A percentile compares a stretch with the other conserved stretches of the same genome.
Conservation (phyloP, 148 eudicot genomes). For the Fagopyrum homotropicum region DNA sequence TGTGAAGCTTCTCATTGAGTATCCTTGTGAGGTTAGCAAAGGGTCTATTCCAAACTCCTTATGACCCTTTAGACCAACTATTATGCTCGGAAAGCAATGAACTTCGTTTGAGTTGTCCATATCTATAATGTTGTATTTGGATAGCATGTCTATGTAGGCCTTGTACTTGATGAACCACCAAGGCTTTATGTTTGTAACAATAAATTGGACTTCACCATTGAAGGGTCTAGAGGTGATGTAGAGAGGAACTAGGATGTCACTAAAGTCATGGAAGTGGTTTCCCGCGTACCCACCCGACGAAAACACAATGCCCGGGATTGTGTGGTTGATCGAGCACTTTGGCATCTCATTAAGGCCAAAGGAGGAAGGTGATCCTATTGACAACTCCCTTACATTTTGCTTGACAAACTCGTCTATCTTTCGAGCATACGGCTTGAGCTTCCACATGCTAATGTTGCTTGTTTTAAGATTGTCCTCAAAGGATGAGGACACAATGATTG, state of each 20-base stretch:
- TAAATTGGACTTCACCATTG: conserved; percentile 33
- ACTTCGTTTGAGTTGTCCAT: conserved; percentile 20
- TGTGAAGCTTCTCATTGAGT: conserved; percentile 27
- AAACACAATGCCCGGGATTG: conserved; percentile 41
- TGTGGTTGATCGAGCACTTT: conserved; percentile 23
- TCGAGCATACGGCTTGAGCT: conserved; percentile 10
- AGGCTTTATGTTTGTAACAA: conserved; percentile 18
- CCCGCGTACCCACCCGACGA: conserved; percentile 38
- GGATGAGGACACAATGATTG: conserved; percentile 25
- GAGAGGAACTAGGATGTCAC: conserved; percentile 41
- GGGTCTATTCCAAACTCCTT: conserved; percentile 25
- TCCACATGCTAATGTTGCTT: conserved; percentile 10
- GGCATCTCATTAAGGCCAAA: conserved; percentile 4
- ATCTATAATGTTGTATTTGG: conserved; percentile 17
- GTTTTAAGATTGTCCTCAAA: not conserved
- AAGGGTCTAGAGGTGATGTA: conserved; percentile 33
- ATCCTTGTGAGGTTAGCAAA: conserved; percentile 8
- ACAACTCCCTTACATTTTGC: not conserved
- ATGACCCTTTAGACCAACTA: conserved; percentile 24
- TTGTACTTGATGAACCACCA: conserved; percentile 31
- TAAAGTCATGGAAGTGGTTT: conserved; percentile 51
- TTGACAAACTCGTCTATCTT: not conserved
- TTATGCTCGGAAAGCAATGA: conserved; percentile 21
- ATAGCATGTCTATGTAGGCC: conserved; percentile 15
- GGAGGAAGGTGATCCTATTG: conserved; percentile 5